phyloP scores from a whole-genome alignment of 2,329 filamentous ascomycete species.

The Botrytis porri region DNA sequence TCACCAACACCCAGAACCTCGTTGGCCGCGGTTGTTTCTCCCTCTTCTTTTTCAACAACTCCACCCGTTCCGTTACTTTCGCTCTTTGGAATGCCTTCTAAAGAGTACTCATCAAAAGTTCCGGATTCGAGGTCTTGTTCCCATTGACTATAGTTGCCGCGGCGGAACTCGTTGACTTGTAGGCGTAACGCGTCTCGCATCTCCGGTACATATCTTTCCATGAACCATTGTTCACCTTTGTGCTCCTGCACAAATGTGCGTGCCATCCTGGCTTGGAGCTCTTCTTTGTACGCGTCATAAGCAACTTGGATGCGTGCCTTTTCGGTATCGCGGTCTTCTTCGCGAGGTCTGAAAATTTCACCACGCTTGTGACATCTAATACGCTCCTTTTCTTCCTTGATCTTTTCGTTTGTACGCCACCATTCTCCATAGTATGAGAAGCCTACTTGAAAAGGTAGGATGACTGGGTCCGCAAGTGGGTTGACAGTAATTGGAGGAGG shows the following conservation, averaged over 20 bases:
- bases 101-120: slow-evolving; percentile 87
- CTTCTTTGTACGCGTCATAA: slow-evolving; percentile 66
- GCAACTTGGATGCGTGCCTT: slow-evolving; percentile 72
- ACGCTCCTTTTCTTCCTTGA: slow-evolving; percentile 78
- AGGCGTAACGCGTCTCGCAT: slow-evolving; percentile 71
- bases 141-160: slow-evolving; percentile 80
- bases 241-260: slow-evolving; percentile 86
- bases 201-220: slow-evolving; percentile 86
- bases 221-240: slow-evolving; percentile 97
- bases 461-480: slow-evolving; percentile 68
- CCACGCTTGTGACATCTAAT: slow-evolving; percentile 66
- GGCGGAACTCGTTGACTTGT: slow-evolving; percentile 77
- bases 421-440: slow-evolving; percentile 85
- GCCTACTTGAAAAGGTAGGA: slow-evolving; percentile 74
- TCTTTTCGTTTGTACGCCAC: slow-evolving; percentile 79
- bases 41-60: slow-evolving; percentile 89
- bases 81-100: slow-evolving; percentile 91
- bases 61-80: slow-evolving; percentile 86
- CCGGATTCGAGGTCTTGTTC: slow-evolving; percentile 81
- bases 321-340: slow-evolving; percentile 77
- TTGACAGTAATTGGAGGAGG: slow-evolving; percentile 54
- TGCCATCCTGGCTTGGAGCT: slow-evolving; percentile 74
- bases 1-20: slow-evolving; percentile 93
- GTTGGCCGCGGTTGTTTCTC: slow-evolving; percentile 85
- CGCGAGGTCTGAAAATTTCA: slow-evolving; percentile 60